These are phyloP conservation scores for Calonectria naviculata DNA, from an alignment of 2,329 filamentous ascomycete genomes.

Conservation along the genomic window DNA sequence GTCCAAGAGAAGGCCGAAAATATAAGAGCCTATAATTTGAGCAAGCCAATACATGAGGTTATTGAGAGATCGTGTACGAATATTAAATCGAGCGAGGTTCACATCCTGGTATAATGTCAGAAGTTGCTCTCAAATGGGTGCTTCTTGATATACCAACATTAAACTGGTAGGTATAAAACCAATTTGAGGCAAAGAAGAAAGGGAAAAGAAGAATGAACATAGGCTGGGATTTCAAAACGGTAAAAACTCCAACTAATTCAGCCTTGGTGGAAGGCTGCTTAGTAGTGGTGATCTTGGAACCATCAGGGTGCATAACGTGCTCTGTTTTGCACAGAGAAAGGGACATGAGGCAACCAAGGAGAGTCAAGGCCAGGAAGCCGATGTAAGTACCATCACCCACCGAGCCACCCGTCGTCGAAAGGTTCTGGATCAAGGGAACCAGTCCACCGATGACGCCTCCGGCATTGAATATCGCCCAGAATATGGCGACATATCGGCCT, in stretches of 20 bases:
- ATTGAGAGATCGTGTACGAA: constrained; percentile 3
- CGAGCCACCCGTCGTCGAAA: not conserved
- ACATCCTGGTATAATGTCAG: not conserved
- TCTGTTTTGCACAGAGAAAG: not conserved
- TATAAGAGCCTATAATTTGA: not conserved
- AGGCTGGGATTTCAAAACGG: not conserved
- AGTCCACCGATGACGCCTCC: not conserved
- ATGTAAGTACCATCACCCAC: not conserved
- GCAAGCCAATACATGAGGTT: constrained; percentile 9
- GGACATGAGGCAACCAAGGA: not conserved
- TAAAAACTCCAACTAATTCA: not conserved
- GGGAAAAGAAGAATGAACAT: not conserved
- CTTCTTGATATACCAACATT: not conserved
- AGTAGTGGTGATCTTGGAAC: not conserved
- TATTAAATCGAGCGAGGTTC: not conserved
- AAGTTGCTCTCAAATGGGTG: no score
- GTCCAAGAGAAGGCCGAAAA: not conserved
- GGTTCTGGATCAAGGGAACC: not conserved
- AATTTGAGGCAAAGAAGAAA: not conserved
- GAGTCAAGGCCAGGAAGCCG: not conserved
- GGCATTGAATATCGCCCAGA: not conserved
- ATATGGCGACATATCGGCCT: not conserved
- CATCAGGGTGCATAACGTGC: not conserved
- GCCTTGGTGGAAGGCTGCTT: not conserved
- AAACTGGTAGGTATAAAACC: constrained; percentile 6